Base-by-base conservation (phyloP, 73 alveolate species). In the Strombidium stylifer region DNA sequence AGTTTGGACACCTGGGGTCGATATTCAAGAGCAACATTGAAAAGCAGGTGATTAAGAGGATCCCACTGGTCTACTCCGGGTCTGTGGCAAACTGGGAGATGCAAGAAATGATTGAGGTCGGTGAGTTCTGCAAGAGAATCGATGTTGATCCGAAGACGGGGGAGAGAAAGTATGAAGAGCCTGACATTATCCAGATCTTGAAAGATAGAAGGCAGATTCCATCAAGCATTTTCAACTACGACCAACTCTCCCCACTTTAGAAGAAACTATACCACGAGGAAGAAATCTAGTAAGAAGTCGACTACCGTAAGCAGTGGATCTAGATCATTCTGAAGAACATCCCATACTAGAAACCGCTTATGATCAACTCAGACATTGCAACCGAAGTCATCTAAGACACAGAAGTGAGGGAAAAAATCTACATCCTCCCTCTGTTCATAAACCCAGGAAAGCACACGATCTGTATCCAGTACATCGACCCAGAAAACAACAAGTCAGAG, bases 361-460 rank as follows among this genome's bases (percentile, higher is more conserved):
- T 60, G 3, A 23, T 6, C 8, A 60, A 60, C 27, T n/a, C n/a
- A n/a, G 15, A 21, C 47, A 2, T 4, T 3, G 3, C 24, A 19
- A 18, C 27, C 27, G 11, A 39, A 48, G 10, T 49, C 36, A 5
- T 21, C 7, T 26, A 16, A 27, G 28, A 27, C 6, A 37, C 48
- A 11, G 12, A 5, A 14, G 20, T 54, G 14, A 23, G 46, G 2
- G 57, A 62, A n/a, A 36, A 67, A 34, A 31, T 67, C 1, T 67
- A 50, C 37, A 69, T 67, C 15, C 35, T 6, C 20, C 69, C 81
- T 3, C 15, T 7, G 2, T 67, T 67, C 20, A 32, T 67, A 23
- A 12, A 50, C 16, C 32, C 81, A 3, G 81, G 81, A 30, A 67
- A 49, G 59, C 81, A 67, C 50, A 5, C 36, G 16, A 49, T 49